Base-by-base conservation (phyloP, 805 yeast species). In the Deakozyma indianensis region DNA sequence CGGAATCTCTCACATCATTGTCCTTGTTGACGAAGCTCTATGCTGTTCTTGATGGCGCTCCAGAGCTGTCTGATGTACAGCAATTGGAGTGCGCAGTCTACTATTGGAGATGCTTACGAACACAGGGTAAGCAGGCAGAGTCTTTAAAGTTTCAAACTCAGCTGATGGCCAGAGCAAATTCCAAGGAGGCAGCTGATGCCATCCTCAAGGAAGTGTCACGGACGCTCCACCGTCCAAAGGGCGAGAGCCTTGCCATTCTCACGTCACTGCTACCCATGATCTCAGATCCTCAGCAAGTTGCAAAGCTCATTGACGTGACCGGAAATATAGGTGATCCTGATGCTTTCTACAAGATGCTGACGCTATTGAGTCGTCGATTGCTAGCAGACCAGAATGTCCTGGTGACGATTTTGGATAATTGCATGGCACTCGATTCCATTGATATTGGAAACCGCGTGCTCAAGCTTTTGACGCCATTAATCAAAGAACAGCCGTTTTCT, bases 401-500 rank as follows among this genome's bases (percentile, higher is more conserved):
- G 14, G 45, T 52, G 15, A 41, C 52, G 38, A 22, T 55, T 7
- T 48, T 55, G 15, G 58, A 55, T 23, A 48, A 56, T 2, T 48
- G 44, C 22, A n/a, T 55, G n/a, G 48, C 52, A 22, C 41, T 51
- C 14, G 47, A 47, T 2, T 38, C 43, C 11, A 40, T 43, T 9
- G 43, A 43, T 5, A 25, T 25, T 16, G 52, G 56, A 3, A 43
- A 42, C 4, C 47, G 50, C n/a, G 44, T 50, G 3, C 47, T 57
- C 23, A 42, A 41, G 20, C 29, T 35, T 9, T 38, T 23, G 40
- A 16, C n/a, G 45, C 23, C 23, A 15, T 45, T 23, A 14, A 46
- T 9, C 43, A 38, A 21, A 49, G 48, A 41, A 46, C 50, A 11
- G 28, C 47, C 15, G 47, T 51, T 38, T 40, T 50, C 22, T 44